Evolutionary conservation across 2,329 filamentous ascomycete species (phyloP), one percentile per base, ranked within the genome.

Genomic region (Calonectria pseudoreteaudii): DNA sequence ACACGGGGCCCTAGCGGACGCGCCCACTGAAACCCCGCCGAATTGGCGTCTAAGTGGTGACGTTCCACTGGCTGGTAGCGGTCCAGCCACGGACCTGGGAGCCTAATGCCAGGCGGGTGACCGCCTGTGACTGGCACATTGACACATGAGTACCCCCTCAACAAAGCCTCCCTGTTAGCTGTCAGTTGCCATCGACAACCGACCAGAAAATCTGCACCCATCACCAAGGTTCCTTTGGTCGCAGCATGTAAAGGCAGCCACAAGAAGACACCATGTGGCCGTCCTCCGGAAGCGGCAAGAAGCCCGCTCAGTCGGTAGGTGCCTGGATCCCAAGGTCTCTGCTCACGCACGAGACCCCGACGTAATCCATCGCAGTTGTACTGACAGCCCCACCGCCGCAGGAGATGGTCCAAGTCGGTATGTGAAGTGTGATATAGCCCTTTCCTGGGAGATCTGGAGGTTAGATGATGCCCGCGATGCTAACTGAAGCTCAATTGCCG

Each of bases 341-440:
- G 68, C 72, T 76, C 77, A 75, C 76, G 68, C 77, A 75, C 76
- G 68, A 75, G 78, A 79, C 75, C 76, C 76, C 76, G 75, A 77
- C 73, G 72, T 79, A 76, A 76, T 78, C 73, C 77, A 76, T 72
- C 62, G 72, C 72, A 75, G 73, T 78, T 76, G 76, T 81, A 79
- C 82, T 86, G 79, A 85, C 83, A 79, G 78, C 83, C 83, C 82
- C 81, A 82, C 83, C 80, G 85, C 81, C 87, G 83, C 88, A 98
- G 95, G 97, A 99, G 90, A 99, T 99, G 97, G 95, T 98, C 80
- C 96, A 99, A 94, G 96, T 99, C 89, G 96, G 97, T 98, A 93
- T 82, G 90, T 89, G 70, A 70, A 62, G 34, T 64, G 71, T 50
- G 36, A 68, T 65, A 65, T 62, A 58, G 44, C 60, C 50, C 49